A percentile compares a stretch with the other conserved stretches of the same genome.
These are phyloP conservation scores for Bipolaris victoriae DNA, from an alignment of 2,329 filamentous ascomycete genomes.

Conservation along the genomic window DNA sequence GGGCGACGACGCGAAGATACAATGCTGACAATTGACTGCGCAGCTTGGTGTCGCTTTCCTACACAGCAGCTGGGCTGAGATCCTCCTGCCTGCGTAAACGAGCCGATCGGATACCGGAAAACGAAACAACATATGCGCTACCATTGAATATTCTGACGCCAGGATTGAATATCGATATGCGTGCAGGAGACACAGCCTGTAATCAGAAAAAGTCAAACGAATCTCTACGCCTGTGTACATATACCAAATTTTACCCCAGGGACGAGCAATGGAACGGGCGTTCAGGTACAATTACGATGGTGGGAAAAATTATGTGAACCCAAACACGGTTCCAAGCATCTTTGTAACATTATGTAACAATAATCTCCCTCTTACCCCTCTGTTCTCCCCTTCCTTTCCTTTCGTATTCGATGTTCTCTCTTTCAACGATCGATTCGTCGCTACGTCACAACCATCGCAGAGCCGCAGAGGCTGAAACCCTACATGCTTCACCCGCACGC, in stretches of 20 bases:
- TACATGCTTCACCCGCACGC: background rate
- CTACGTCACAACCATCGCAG: background rate
- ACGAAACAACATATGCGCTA: background rate
- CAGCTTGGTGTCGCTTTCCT: conserved; percentile 60
- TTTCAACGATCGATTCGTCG: background rate
- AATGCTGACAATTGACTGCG: conserved; percentile 24
- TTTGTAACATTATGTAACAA: conserved; percentile 11
- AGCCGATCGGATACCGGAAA: background rate
- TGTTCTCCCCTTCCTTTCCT: background rate
- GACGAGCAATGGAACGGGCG: conserved; percentile 1
- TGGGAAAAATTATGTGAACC: background rate
- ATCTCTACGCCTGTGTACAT: conserved; percentile 5
- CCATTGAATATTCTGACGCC: background rate
- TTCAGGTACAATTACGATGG: conserved; percentile 8
- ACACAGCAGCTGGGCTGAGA: conserved; percentile 60
- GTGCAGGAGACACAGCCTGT: background rate
- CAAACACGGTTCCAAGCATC: background rate
- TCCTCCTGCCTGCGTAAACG: conserved; percentile 57
- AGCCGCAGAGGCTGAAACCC: conserved; percentile 2
- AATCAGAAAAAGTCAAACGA: background rate
- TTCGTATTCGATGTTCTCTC: background rate
- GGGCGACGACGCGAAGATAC: background rate
- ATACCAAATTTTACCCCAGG: background rate
- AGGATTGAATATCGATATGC: background rate
- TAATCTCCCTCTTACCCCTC: conserved; percentile 1